A percentile compares a stretch with the other conserved stretches of the same genome.
These are phyloP conservation scores for Gnetum montanum DNA, from an alignment of 75 land plant genomes.

Conservation along the genomic window DNA sequence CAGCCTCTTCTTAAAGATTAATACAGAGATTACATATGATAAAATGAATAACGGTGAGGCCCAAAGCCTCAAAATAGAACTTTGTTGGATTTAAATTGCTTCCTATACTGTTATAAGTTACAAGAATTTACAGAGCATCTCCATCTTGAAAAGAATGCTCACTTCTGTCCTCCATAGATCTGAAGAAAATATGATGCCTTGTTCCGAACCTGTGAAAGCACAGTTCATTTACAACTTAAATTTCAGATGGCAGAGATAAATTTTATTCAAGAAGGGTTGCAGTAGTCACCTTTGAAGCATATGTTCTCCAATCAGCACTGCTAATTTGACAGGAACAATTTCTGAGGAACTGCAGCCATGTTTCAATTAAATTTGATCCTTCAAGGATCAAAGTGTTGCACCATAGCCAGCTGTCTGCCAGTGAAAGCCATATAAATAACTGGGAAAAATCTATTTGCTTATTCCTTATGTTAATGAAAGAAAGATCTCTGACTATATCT, in stretches of 20 bases:
- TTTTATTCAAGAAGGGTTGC: neutral
- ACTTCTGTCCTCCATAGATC: constrained; percentile 7
- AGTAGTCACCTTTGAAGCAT: constrained; percentile 42
- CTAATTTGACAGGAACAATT: constrained; percentile 42
- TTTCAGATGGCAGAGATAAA: neutral
- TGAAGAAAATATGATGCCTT: constrained; percentile 59
- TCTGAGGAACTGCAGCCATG: constrained; percentile 37
- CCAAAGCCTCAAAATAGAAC: no score
- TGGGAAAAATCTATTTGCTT: constrained; percentile 37
- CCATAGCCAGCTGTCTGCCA: constrained; percentile 54
- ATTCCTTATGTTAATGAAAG: constrained; percentile 40
- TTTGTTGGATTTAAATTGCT: no score
- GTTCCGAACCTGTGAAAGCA: constrained; percentile 46
- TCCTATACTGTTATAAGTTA: no score
- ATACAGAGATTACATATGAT: no score
- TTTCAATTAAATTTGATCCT: constrained; percentile 10
- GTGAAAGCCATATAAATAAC: constrained; percentile 32
- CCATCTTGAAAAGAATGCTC: neutral
- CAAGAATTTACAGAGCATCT: neutral
- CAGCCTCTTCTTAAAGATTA: no score
- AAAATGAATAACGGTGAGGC: no score
- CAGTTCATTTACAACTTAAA: neutral
- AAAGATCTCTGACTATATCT: constrained; percentile 23
- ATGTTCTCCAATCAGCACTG: constrained; percentile 50
- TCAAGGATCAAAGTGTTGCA: constrained; percentile 11